phyloP scores from a whole-genome alignment of 108 stramenopile species.

The Nitzschia inconspicua region DNA sequence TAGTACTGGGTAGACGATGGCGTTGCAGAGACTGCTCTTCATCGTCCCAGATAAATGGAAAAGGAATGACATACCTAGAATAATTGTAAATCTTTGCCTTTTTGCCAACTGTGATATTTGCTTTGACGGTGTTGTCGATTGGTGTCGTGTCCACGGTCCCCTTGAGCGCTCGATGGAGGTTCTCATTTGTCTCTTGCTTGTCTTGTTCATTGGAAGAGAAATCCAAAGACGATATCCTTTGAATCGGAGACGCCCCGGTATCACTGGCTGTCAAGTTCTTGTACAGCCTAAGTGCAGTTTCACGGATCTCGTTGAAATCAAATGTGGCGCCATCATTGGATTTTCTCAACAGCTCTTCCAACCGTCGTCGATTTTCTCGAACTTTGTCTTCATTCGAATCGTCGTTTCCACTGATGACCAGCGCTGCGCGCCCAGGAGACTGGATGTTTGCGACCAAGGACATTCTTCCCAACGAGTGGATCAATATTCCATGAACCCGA shows the following conservation, averaged over 20 bases:
- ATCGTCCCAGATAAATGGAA: constrained; percentile 73
- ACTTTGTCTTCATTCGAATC: constrained; percentile 2
- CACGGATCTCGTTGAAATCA: constrained; percentile 3
- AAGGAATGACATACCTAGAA: constrained; percentile 46
- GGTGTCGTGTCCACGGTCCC: background rate
- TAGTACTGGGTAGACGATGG: constrained; percentile 26
- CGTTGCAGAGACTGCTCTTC: constrained; percentile 42
- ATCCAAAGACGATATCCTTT: background rate
- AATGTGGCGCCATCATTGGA: background rate
- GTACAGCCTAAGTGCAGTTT: background rate
- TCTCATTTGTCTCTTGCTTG: background rate
- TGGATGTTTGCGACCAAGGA: constrained; percentile 57
- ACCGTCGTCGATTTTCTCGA: constrained; percentile 9
- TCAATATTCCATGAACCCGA: constrained; percentile 65
- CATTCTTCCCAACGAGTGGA: constrained; percentile 67
- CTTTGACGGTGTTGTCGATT: background rate
- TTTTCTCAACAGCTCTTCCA: constrained; percentile 21
- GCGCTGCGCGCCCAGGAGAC: constrained; percentile 25
- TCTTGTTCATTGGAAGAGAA: background rate
- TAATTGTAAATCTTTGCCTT: background rate
- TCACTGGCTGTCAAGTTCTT: background rate
- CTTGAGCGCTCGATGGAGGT: background rate
- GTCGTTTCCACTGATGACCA: constrained; percentile 20
- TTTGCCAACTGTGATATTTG: background rate
- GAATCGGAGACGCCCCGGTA: background rate